phyloP scores from a whole-genome alignment of 345 rosid species.

The Conringia planisiliqua region DNA sequence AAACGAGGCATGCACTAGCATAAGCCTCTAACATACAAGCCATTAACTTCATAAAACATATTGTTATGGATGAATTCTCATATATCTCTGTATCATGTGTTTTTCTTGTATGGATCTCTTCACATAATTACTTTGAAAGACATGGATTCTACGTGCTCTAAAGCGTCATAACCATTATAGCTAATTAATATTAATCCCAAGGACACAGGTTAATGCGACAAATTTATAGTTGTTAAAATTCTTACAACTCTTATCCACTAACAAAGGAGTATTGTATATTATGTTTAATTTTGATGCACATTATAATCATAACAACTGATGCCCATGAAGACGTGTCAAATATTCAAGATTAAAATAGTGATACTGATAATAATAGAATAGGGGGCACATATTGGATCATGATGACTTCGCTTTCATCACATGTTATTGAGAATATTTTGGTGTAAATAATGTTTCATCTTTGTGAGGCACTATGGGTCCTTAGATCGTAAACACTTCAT shows the following conservation, averaged over 20 bases:
- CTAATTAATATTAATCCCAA: neutral
- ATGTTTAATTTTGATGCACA: neutral
- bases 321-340: slow-evolving; percentile 28
- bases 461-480: slow-evolving; percentile 20
- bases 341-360: neutral
- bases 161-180: neutral
- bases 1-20: neutral
- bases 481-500: neutral
- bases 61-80: neutral
- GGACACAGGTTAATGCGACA: slow-evolving; percentile 5
- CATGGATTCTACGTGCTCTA: neutral
- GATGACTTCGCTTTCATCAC: slow-evolving; percentile 38
- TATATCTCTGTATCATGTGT: neutral
- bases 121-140: neutral
- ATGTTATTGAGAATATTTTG: slow-evolving; percentile 25
- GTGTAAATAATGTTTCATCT: slow-evolving; percentile 10
- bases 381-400: slow-evolving; percentile 18
- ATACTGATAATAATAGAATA: slow-evolving; percentile 6
- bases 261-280: neutral
- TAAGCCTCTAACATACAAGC: neutral
- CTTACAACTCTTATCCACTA: slow-evolving; percentile 19
- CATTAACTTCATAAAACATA: neutral
- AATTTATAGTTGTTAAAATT: neutral
- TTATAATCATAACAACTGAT: slow-evolving; percentile 10
- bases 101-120: neutral